phyloP scores from a whole-genome alignment of 805 yeast genomes.

The Lipomyces mesembrius region DNA sequence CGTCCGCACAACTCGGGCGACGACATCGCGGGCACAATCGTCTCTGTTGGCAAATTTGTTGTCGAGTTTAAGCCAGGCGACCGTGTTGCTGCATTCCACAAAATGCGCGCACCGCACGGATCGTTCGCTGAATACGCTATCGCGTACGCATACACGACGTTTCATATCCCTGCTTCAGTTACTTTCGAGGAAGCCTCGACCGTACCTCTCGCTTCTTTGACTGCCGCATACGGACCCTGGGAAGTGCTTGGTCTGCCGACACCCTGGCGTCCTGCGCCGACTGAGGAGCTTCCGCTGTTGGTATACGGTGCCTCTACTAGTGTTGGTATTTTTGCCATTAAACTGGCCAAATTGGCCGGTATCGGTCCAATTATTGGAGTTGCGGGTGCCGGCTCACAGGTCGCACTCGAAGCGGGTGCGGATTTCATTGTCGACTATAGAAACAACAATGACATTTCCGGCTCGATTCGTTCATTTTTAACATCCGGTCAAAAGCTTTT shows the following conservation, averaged over 20 bases:
- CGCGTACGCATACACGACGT: conserved; percentile 19
- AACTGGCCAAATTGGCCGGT: conserved; percentile 24
- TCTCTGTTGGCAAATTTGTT: conserved; percentile 15
- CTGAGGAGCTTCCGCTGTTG: conserved; percentile 12
- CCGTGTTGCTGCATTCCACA: conserved; percentile 25
- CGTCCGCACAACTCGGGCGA: conserved; percentile 22
- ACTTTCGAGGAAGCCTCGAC: conserved; percentile 26
- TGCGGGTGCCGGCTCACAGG: conserved; percentile 17
- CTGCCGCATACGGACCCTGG: conserved; percentile 18
- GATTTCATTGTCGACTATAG: conserved; percentile 25
- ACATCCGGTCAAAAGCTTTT: conserved; percentile 15
- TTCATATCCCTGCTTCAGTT: conserved; percentile 9
- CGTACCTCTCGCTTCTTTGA: conserved; percentile 16
- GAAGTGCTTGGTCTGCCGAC: conserved; percentile 10
- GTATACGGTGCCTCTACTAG: conserved; percentile 20
- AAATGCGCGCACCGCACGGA: conserved; percentile 14
- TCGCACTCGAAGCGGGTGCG: conserved; percentile 17
- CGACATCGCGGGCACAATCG: conserved; percentile 24
- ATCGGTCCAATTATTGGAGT: conserved; percentile 26
- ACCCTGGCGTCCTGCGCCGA: conserved; percentile 13
- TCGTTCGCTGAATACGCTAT: conserved; percentile 26
- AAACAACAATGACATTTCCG: conserved; percentile 1
- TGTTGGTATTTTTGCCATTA: conserved; percentile 25
- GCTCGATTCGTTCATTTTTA: conserved; percentile 5
- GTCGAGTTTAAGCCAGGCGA: conserved; percentile 24